A percentile compares a stretch with the other conserved stretches of the same genome.
phyloP scores from a whole-genome alignment of 768 basidiomycete species.

The Goffeauzyma gilvescens region DNA sequence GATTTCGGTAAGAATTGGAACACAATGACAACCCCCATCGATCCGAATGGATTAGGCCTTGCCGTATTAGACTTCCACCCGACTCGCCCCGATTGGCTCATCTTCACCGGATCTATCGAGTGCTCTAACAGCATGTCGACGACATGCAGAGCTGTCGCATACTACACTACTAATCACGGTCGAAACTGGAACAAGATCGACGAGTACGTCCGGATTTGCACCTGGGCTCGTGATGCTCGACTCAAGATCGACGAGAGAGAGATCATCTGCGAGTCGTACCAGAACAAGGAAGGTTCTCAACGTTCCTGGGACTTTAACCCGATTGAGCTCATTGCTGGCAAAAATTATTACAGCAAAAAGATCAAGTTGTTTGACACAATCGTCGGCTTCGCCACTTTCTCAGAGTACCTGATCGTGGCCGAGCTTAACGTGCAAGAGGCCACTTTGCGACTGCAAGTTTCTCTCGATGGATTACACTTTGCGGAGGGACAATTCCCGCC shows the following conservation, averaged over 20 bases:
- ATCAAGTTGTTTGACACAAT: constrained; percentile 65
- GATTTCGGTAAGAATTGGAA: constrained; percentile 62
- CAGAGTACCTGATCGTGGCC: constrained; percentile 87
- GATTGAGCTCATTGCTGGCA: constrained; percentile 59
- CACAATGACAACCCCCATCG: constrained; percentile 40
- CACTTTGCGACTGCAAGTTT: constrained; percentile 65
- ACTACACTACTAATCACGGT: constrained; percentile 60
- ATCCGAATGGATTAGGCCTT: constrained; percentile 60
- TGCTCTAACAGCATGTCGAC: constrained; percentile 38
- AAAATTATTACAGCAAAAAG: constrained; percentile 51
- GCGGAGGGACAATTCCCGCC: constrained; percentile 78
- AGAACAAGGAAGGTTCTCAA: constrained; percentile 64
- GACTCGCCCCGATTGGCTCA: constrained; percentile 51
- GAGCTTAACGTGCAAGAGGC: constrained; percentile 46
- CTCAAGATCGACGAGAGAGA: constrained; percentile 64
- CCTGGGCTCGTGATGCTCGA: constrained; percentile 67
- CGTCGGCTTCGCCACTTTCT: constrained; percentile 79
- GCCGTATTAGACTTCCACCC: constrained; percentile 77
- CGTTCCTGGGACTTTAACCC: constrained; percentile 44
- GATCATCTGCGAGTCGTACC: constrained; percentile 81
- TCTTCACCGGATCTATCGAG: constrained; percentile 65
- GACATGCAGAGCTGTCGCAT: constrained; percentile 56
- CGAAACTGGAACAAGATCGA: constrained; percentile 58
- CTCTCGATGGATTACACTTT: constrained; percentile 70
- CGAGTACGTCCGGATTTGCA: constrained; percentile 71